Evolutionary conservation across 73 alveolate genomes (phyloP).

Genomic region (Uronychia binucleata): DNA sequence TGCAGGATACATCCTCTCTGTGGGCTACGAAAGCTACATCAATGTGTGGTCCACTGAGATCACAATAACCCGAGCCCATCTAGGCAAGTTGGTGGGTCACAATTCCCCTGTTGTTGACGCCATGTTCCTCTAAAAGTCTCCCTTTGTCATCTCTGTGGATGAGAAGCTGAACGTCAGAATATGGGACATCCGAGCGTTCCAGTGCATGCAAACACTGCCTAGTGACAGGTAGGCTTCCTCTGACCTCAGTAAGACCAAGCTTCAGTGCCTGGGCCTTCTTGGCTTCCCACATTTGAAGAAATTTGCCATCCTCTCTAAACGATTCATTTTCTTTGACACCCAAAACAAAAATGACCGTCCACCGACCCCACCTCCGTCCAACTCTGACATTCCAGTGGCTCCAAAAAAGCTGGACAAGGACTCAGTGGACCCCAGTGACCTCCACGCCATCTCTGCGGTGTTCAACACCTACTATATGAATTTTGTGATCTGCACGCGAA

Average conservation of each 20-base stretch:
- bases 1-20: constrained; percentile 86
- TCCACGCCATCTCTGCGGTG: constrained; percentile 67
- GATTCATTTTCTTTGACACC: constrained; percentile 56
- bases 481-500: constrained; percentile 70
- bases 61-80: constrained; percentile 65
- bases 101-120: constrained; percentile 83
- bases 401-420: not conserved
- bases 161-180: constrained; percentile 84
- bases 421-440: constrained; percentile 52
- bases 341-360: constrained; percentile 30
- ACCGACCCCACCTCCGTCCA: constrained; percentile 63
- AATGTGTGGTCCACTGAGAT: constrained; percentile 88
- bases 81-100: constrained; percentile 89
- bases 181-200: constrained; percentile 80
- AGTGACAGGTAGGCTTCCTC: constrained; percentile 27
- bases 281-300: constrained; percentile 42
- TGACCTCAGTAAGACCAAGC: constrained; percentile 5
- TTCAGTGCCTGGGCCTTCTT: constrained; percentile 46
- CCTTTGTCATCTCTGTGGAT: constrained; percentile 82
- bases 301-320: constrained; percentile 53
- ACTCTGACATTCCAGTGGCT: constrained; percentile 15
- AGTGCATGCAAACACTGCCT: constrained; percentile 73
- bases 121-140: constrained; percentile 70
- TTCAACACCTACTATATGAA: constrained; percentile 79
- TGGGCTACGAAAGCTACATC: constrained; percentile 92